Conservation (phyloP, 2,329 filamentous ascomycete species). For the Curvularia verruculosa region DNA sequence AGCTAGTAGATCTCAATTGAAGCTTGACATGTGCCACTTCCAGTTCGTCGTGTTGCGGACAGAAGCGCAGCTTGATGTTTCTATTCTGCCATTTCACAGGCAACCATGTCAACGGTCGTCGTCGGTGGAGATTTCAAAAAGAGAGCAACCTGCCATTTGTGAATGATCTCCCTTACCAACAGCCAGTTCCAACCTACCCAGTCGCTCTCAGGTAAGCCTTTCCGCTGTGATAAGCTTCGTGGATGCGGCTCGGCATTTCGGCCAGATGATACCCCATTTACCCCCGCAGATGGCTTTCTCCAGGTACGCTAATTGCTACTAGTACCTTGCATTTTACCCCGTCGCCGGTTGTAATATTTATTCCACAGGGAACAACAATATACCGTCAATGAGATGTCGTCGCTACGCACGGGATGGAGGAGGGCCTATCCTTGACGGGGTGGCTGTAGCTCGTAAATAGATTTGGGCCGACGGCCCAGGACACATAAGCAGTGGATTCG, state of each 20-base stretch:
- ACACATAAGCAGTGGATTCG: neutral
- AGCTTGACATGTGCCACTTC: neutral
- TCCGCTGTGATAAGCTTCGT: neutral
- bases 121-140: neutral
- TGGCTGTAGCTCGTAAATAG: neutral
- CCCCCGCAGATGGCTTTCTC: slow-evolving; percentile 5
- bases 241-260: slow-evolving; percentile 8
- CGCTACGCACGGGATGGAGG: neutral
- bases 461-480: neutral
- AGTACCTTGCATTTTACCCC: slow-evolving; percentile 18
- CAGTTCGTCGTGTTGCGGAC: neutral
- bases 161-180: neutral
- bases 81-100: neutral
- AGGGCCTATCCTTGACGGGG: neutral
- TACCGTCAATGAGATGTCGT: slow-evolving; percentile 18
- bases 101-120: neutral
- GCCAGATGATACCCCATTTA: slow-evolving; percentile 3
- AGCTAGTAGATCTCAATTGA: slow-evolving; percentile 1
- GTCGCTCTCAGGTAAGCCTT: neutral
- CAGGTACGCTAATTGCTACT: neutral
- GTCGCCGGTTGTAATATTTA: slow-evolving; percentile 1
- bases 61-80: neutral
- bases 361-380: slow-evolving; percentile 9
- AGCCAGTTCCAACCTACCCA: neutral
- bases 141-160: neutral